Evolutionary conservation across 1,139 yeast genomes (phyloP).

Genomic region (Hansenula anomala): DNA sequence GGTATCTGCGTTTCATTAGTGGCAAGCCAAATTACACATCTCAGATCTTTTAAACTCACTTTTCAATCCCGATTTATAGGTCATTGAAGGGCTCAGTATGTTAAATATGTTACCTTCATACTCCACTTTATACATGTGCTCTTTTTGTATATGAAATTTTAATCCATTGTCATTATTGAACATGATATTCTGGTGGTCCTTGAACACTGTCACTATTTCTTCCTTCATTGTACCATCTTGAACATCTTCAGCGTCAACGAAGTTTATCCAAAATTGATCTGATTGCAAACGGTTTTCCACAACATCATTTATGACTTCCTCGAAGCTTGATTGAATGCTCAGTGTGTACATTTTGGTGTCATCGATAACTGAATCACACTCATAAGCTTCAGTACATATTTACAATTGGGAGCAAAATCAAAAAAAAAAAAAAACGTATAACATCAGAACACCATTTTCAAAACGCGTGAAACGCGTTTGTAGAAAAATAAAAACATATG

Average conservation of each 20-base stretch:
- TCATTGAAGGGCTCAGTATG: conserved; percentile 17
- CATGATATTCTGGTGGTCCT: conserved; percentile 4
- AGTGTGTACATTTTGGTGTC: conserved; percentile 10
- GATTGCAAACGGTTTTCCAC: conserved; percentile 18
- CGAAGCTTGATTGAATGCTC: conserved; percentile 39
- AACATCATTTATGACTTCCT: conserved; percentile 36
- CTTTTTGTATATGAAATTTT: conserved; percentile 6
- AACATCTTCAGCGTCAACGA: conserved; percentile 26
- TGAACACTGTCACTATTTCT: conserved; percentile 17
- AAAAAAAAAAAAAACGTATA: too few relatives aligned
- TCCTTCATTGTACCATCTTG: conserved; percentile 25
- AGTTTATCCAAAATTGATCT: conserved; percentile 38
- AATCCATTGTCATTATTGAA: conserved; percentile 10
- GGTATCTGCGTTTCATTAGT: not conserved
- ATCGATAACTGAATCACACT: too few relatives aligned
- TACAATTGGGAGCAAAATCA: too few relatives aligned
- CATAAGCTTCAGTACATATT: not conserved
- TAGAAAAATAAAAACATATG: too few relatives aligned
- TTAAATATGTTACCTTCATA: conserved; percentile 10
- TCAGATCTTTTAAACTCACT: conserved; percentile 3
- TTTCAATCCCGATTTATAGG: too few relatives aligned
- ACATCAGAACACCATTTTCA: too few relatives aligned
- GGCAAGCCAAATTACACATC: not conserved
- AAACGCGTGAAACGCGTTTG: too few relatives aligned
- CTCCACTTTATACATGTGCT: conserved; percentile 9